Conservation (phyloP, 163 green algal species). For the Chlamydomonas reinhardtii region DNA sequence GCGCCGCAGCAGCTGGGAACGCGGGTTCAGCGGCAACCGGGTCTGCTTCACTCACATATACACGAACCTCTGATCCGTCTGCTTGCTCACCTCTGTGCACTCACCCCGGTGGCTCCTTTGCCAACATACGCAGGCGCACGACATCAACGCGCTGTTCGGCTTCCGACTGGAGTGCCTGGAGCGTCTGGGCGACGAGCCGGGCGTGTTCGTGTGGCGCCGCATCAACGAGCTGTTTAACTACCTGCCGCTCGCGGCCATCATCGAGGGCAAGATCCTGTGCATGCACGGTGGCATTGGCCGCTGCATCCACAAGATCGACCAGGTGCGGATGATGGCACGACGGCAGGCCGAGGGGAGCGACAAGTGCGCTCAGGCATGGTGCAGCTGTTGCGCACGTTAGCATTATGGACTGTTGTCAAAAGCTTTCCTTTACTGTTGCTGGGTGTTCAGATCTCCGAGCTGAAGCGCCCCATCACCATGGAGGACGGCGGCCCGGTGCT, state of each 20-base stretch:
- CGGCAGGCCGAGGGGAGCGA: too few species aligned
- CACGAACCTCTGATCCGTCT: too few species aligned
- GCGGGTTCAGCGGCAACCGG: too few species aligned
- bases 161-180: conserved; percentile 96
- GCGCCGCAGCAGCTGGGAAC: too few species aligned
- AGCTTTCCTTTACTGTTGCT: too few species aligned
- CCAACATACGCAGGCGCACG: conserved; percentile 70
- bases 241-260: conserved; percentile 95
- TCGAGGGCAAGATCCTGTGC: conserved; percentile 98
- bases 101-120: too few species aligned
- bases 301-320: conserved; percentile 72
- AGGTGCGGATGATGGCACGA: not conserved
- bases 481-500: conserved; percentile 96
- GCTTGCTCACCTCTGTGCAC: not conserved
- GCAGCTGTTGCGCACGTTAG: too few species aligned
- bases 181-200: conserved; percentile 47
- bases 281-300: conserved; percentile 98
- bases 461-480: conserved; percentile 96
- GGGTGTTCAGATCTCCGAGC: conserved; percentile 83
- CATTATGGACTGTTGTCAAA: too few species aligned
- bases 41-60: too few species aligned
- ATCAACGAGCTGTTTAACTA: conserved; percentile 98
- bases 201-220: conserved; percentile 88
- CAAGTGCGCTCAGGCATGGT: too few species aligned
- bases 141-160: conserved; percentile 99